Evolutionary conservation across 306 rosid species (phyloP).

Genomic region (Trichosanthes truncata): DNA sequence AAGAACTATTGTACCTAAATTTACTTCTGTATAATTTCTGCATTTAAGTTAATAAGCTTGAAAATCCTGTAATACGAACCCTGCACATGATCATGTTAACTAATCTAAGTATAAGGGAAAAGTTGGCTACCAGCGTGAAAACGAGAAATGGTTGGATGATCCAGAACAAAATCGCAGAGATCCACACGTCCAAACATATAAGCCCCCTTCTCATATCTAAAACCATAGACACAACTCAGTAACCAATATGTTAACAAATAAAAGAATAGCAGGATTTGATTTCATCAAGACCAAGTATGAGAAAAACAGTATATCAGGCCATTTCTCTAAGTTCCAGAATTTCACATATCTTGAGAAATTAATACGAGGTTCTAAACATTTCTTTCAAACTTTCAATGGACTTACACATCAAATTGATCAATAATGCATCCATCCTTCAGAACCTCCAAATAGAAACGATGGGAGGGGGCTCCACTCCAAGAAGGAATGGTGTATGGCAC

Average conservation of each 20-base stretch:
- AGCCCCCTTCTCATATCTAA: conserved; percentile 73
- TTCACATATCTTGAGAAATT: not conserved
- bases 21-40: not conserved
- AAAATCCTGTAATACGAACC: not conserved
- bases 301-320: not conserved
- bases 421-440: conserved; percentile 78
- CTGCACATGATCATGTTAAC: not conserved
- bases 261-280: not conserved
- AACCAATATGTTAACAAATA: not conserved
- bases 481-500: conserved; percentile 74
- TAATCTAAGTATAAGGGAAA: not conserved
- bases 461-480: conserved; percentile 75
- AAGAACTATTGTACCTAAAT: not conserved
- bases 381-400: not conserved
- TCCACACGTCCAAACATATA: conserved; percentile 93
- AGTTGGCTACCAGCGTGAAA: conserved; percentile 66
- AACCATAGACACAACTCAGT: not conserved
- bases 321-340: not conserved
- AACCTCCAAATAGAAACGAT: conserved; percentile 65
- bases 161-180: conserved; percentile 78
- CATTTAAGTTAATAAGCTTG: not conserved
- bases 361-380: not conserved
- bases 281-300: not conserved
- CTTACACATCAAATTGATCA: conserved; percentile 43
- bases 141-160: conserved; percentile 80